Percentiles rank a stretch among this genome's conserved stretches.
These are phyloP conservation scores for Echinochloa phyllopogon DNA, from an alignment of 176 grass and related monocot species.

Conservation along the genomic window DNA sequence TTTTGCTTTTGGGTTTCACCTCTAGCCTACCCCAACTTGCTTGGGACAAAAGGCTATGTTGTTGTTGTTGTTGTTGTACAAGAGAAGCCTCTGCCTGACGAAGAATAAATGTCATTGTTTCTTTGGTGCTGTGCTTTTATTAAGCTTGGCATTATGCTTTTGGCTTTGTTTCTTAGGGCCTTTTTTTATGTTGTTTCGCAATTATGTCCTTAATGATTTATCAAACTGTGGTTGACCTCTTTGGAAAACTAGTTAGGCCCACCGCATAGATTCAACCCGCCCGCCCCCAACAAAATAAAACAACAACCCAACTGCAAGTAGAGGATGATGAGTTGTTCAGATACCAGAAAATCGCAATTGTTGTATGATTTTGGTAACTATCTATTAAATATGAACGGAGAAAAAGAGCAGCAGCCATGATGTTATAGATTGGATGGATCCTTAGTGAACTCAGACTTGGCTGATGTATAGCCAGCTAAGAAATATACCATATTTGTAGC, in stretches of 20 bases:
- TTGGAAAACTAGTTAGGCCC: not conserved
- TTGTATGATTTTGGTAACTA: not conserved
- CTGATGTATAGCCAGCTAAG: not conserved
- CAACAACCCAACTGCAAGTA: not conserved
- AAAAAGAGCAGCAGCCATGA: not conserved
- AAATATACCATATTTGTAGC: not conserved
- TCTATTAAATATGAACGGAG: not conserved
- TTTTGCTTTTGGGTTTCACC: too few relatives aligned
- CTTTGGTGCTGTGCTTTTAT: slow-evolving; percentile 20
- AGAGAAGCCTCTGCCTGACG: not conserved
- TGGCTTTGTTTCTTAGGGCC: not conserved
- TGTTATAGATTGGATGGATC: not conserved
- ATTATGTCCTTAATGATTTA: not conserved
- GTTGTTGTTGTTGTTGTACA: slow-evolving; percentile 32
- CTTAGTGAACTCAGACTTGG: not conserved
- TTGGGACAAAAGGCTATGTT: too few relatives aligned
- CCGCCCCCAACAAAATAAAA: too few relatives aligned
- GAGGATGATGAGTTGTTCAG: not conserved
- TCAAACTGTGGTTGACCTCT: not conserved
- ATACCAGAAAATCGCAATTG: not conserved
- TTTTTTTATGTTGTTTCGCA: slow-evolving; percentile 4
- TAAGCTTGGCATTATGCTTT: slow-evolving; percentile 18
- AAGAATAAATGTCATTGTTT: not conserved
- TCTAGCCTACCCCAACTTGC: too few relatives aligned
- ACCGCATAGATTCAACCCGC: not conserved